Percentiles rank a stretch among this genome's conserved stretches.
phyloP scores from a whole-genome alignment of 495 filamentous ascomycete species.

The Cudoniella acicularis region DNA sequence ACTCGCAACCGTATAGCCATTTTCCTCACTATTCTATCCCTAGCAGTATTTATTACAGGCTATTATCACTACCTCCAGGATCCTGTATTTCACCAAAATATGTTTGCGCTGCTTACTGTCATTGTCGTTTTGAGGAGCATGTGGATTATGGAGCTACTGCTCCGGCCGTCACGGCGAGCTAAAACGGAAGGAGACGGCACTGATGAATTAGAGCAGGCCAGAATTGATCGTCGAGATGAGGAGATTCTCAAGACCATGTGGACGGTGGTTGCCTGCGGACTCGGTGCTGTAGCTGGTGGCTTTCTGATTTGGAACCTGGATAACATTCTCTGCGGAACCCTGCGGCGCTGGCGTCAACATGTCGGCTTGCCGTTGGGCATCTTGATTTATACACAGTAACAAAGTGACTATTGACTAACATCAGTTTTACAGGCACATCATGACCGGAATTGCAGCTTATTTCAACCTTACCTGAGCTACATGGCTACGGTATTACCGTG shows the following conservation, averaged over 20 bases:
- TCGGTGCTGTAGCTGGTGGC: slow-evolving; percentile 71
- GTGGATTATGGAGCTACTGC: slow-evolving; percentile 75
- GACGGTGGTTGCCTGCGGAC: slow-evolving; percentile 53
- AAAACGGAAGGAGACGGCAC: slow-evolving; percentile 15
- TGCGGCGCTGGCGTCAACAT: slow-evolving; percentile 64
- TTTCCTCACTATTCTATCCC: slow-evolving; percentile 6
- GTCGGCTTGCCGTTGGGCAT: slow-evolving; percentile 81
- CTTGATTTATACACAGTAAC: not conserved
- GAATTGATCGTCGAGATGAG: slow-evolving; percentile 35
- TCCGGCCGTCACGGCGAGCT: slow-evolving; percentile 55
- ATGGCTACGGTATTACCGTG: slow-evolving; percentile 42
- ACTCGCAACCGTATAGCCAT: not conserved
- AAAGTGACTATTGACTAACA: not conserved
- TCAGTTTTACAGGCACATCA: slow-evolving; percentile 33
- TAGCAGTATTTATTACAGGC: slow-evolving; percentile 31
- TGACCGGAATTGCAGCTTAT: slow-evolving; percentile 42
- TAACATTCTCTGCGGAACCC: slow-evolving; percentile 67
- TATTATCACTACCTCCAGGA: slow-evolving; percentile 93
- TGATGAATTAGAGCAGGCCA: slow-evolving; percentile 10
- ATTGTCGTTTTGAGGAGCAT: slow-evolving; percentile 71
- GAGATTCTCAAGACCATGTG: slow-evolving; percentile 65
- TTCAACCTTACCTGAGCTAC: slow-evolving; percentile 43
- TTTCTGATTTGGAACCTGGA: slow-evolving; percentile 87
- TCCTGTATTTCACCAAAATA: slow-evolving; percentile 84
- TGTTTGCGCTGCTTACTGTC: slow-evolving; percentile 72